Evolutionary conservation across 2,329 filamentous ascomycete genomes (phyloP).

Genomic region (Aspergillus proliferans): DNA sequence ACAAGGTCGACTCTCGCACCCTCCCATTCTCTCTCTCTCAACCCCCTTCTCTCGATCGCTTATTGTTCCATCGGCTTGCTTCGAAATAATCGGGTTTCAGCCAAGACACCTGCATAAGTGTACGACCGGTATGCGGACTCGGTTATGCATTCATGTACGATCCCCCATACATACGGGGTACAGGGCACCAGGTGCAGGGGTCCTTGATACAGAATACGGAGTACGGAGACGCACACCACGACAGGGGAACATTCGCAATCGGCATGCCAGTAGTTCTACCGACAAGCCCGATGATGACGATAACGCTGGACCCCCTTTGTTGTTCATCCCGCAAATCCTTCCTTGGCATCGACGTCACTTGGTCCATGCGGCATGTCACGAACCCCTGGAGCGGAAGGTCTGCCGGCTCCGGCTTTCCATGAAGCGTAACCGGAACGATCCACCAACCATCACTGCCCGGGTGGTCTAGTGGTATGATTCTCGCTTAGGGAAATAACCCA

Average conservation of each 20-base stretch:
- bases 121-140: background rate
- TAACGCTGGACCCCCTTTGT: background rate
- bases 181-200: background rate
- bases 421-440: background rate
- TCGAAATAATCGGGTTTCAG: background rate
- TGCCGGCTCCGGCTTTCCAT: background rate
- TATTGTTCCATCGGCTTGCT: background rate
- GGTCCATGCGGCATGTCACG: background rate
- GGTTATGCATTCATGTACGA: too few relatives aligned
- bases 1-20: background rate
- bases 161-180: background rate
- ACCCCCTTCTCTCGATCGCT: background rate
- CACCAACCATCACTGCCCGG: constrained; percentile 4
- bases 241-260: too few relatives aligned
- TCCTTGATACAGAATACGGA: constrained; percentile 1
- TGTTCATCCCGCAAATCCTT: constrained; percentile 4
- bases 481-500: constrained; percentile 9
- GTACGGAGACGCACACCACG: background rate
- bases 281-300: background rate
- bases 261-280: too few relatives aligned
- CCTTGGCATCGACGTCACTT: constrained; percentile 20
- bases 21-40: too few relatives aligned
- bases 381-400: background rate
- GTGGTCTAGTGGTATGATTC: constrained; percentile 15
- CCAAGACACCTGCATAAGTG: background rate